These are phyloP conservation scores for Abrus pulchellus DNA, from an alignment of 306 rosid genomes.

Conservation along the genomic window DNA sequence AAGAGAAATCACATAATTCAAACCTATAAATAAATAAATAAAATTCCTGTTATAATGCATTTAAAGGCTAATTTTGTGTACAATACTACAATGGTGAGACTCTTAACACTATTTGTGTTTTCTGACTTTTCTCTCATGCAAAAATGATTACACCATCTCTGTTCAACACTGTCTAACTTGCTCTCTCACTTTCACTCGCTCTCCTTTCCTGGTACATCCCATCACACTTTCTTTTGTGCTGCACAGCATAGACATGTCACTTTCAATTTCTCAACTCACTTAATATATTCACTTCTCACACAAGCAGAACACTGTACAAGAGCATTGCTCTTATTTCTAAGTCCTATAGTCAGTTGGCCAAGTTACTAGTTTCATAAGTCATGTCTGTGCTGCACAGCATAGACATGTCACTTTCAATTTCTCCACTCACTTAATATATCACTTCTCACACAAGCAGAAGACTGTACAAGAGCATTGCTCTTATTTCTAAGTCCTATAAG, in stretches of 20 bases:
- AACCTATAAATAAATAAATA: neutral
- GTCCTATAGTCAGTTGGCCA: no score
- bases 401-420: neutral
- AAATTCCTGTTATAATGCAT: neutral
- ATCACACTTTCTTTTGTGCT: conserved; percentile 16
- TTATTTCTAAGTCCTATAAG: neutral
- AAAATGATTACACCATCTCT: neutral
- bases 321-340: no score
- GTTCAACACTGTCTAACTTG: neutral
- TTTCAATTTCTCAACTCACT: no score
- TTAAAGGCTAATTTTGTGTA: neutral
- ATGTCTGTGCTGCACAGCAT: no score
- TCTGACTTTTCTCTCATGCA: neutral
- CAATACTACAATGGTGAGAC: neutral
- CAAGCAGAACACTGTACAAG: no score
- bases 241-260: neutral
- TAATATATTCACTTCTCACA: no score
- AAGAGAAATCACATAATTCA: neutral
- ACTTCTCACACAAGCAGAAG: neutral
- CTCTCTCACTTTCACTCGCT: conserved; percentile 20
- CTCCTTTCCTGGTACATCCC: neutral
- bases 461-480: neutral
- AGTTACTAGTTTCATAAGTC: no score
- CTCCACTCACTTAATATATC: neutral
- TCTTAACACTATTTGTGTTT: neutral